Conservation (phyloP, 768 basidiomycete species). For the Rhodosporidiobolus odoratus region DNA sequence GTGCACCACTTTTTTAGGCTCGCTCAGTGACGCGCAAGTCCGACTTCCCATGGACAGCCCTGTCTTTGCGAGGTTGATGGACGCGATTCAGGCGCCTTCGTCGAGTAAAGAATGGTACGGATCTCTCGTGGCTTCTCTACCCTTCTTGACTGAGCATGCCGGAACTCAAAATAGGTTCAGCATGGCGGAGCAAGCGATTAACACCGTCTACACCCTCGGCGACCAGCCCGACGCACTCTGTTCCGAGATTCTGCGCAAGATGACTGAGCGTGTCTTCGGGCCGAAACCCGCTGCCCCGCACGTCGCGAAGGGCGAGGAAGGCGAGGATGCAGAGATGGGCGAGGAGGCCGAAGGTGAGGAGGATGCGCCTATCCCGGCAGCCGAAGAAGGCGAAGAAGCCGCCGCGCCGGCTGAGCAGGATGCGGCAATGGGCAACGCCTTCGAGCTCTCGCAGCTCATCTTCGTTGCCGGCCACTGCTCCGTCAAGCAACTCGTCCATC, state of each 20-base stretch:
- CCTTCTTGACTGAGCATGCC: neutral
- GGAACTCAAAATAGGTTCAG: constrained; percentile 57
- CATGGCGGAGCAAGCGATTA: constrained; percentile 92
- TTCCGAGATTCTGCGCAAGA: constrained; percentile 69
- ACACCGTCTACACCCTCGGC: constrained; percentile 88
- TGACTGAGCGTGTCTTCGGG: constrained; percentile 68
- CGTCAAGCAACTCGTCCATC: constrained; percentile 93
- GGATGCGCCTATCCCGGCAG: constrained; percentile 7
- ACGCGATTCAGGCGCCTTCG: constrained; percentile 71
- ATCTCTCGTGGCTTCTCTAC: neutral
- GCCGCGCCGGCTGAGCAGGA: constrained; percentile 37
- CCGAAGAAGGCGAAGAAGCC: constrained; percentile 23
- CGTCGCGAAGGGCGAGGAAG: neutral
- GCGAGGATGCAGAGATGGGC: constrained; percentile 2
- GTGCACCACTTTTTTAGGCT: constrained; percentile 54
- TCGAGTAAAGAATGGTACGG: constrained; percentile 75
- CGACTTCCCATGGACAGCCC: constrained; percentile 80
- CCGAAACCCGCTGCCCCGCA: constrained; percentile 11
- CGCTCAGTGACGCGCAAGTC: constrained; percentile 75
- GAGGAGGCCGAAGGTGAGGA: constrained; percentile 24
- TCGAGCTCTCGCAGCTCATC: constrained; percentile 84
- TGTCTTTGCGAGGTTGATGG: constrained; percentile 76
- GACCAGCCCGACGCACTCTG: constrained; percentile 87
- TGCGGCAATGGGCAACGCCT: constrained; percentile 62
- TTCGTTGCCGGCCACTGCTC: constrained; percentile 95